Evolutionary conservation across 306 rosid genomes (phyloP).

Genomic region (Cucumis melo): DNA sequence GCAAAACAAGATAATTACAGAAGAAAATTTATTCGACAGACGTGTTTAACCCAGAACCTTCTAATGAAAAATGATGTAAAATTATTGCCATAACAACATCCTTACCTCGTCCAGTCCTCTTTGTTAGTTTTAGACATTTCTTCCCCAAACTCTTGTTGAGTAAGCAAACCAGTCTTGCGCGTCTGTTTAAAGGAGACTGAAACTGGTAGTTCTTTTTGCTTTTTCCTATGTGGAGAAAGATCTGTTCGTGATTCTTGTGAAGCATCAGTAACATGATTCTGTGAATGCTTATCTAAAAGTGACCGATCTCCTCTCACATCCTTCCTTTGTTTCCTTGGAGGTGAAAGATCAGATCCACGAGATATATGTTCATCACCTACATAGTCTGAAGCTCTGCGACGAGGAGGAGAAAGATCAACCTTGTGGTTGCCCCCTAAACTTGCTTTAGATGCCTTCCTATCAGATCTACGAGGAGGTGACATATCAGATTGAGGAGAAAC

Average conservation of each 20-base stretch:
- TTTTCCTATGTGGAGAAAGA: conserved; percentile 63
- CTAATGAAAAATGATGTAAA: not conserved
- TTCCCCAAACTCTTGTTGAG: conserved; percentile 64
- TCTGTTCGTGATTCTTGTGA: conserved; percentile 28
- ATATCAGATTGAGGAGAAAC: conserved; percentile 16
- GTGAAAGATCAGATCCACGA: conserved; percentile 40
- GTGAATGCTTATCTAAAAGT: conserved; percentile 11
- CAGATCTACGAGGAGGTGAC: conserved; percentile 19
- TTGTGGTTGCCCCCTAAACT: conserved; percentile 7
- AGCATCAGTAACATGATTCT: conserved; percentile 6
- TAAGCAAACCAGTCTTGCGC: conserved; percentile 50
- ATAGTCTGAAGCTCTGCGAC: conserved; percentile 22
- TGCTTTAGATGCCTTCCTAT: conserved; percentile 6
- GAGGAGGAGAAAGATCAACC: conserved; percentile 42
- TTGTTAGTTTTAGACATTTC: conserved; percentile 58
- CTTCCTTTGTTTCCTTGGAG: conserved; percentile 43
- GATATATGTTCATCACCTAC: conserved; percentile 20
- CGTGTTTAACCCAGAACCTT: not conserved
- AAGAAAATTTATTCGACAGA: not conserved
- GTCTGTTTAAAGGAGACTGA: conserved; percentile 23
- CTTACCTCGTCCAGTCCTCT: conserved; percentile 51
- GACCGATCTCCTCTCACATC: conserved; percentile 15
- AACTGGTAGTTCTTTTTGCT: conserved; percentile 21
- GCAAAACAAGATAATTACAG: not conserved
- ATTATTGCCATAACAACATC: not conserved